Evolutionary conservation across 352 stramenopile genomes (phyloP), one percentile per base, ranked within the genome.

Genomic region (Phytophthora megakarya): DNA sequence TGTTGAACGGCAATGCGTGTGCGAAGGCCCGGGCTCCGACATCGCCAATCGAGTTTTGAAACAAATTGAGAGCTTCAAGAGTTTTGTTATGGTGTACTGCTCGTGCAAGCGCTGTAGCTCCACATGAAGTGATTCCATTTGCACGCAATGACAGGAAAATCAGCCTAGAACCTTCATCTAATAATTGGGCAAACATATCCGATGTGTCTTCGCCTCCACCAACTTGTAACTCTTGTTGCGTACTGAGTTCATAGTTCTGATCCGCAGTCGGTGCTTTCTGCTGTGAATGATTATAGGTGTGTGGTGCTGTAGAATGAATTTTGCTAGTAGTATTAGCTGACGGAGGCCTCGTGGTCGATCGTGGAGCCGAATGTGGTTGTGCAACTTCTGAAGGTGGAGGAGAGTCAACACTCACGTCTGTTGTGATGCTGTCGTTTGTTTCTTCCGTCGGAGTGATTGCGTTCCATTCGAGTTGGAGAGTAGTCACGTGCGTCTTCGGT

Each of bases 381-480:
- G 61, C 46, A 60, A 21, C 23, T 26, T 10, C 42, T 50, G 25
- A 40, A 49, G 32, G 18, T 39, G 8, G 26, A 23, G n/a, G n/a
- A 16, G 13, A 22, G n/a, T n/a, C n/a, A n/a, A n/a, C n/a, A 39
- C 45, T 52, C 12, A 22, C 28, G 1, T 39, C n/a, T n/a, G 22
- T 21, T 32, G 42, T 32, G 22, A 3, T 33, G 9, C 22, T 52
- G 19, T 22, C 26, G 12, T 26, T 38, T 23, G n/a, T 22, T 26
- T 19, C 23, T 26, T 30, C 25, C 32, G 22, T 28, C 56, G 23
- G 15, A 5, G 18, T 8, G 43, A 68, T 45, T 21, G 66, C 38
- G 32, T 91, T 92, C 85, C 85, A 93, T 26, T 93, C 85, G 19
- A 93, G 51, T 45, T 89, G 78, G 26, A 93, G 67, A 11, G 61